Conservation (phyloP, 2,329 filamentous ascomycete species). For the Aspergillus uvarum region DNA sequence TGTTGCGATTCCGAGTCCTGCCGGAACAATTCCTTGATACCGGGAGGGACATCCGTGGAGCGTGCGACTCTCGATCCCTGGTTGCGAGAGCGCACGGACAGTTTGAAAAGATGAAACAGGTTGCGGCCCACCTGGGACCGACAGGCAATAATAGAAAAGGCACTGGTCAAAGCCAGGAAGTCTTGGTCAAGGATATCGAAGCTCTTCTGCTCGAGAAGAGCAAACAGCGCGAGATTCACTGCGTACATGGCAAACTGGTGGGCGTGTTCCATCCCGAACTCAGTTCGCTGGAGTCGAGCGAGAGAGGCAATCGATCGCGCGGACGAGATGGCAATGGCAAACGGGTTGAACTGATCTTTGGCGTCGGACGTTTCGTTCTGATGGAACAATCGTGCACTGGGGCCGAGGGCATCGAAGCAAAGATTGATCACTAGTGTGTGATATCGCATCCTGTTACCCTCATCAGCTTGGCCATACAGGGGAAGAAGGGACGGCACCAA, state of each 20-base stretch:
- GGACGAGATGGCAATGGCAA: conserved; percentile 17
- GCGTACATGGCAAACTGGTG: conserved; percentile 30
- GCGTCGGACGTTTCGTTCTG: conserved; percentile 2
- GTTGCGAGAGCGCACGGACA: conserved; percentile 22
- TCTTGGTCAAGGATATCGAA: conserved; percentile 28
- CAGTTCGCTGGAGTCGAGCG: conserved; percentile 20
- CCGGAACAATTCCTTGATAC: conserved; percentile 19
- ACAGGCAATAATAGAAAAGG: conserved; percentile 26
- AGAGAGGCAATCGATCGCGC: conserved; percentile 26
- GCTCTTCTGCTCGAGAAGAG: conserved; percentile 19
- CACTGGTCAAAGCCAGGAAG: conserved; percentile 25
- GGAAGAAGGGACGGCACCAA: background rate
- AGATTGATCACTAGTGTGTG: conserved; percentile 28
- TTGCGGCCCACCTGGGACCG: conserved; percentile 25
- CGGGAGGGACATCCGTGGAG: conserved; percentile 14
- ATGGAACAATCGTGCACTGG: conserved; percentile 1
- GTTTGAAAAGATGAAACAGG: conserved; percentile 28
- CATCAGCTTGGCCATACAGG: background rate
- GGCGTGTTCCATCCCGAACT: conserved; percentile 28
- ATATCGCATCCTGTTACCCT: conserved; percentile 26
- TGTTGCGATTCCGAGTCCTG: conserved; percentile 1
- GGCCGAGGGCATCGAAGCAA: conserved; percentile 21
- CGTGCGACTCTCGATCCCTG: conserved; percentile 14
- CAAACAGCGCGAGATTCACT: conserved; percentile 28
- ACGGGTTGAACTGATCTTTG: background rate